Conservation (phyloP, 2,329 filamentous ascomycete genomes). For the Phialophora macrospora region DNA sequence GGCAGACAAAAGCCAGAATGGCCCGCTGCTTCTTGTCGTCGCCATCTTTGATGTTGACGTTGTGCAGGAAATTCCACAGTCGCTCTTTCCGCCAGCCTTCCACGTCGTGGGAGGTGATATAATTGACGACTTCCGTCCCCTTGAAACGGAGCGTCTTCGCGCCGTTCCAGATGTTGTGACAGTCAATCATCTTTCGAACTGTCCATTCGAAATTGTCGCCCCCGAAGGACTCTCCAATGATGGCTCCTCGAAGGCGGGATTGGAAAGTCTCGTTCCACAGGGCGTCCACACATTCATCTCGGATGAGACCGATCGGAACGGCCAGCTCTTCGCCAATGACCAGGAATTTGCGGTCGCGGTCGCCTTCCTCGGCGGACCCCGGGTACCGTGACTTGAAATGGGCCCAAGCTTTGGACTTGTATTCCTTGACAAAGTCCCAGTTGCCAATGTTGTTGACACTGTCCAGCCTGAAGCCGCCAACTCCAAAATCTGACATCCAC, state of each 20-base stretch:
- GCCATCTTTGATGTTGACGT: background rate
- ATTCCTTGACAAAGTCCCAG: constrained; percentile 6
- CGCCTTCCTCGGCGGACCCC: too few species aligned
- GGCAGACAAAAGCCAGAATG: constrained; percentile 5
- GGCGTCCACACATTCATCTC: constrained; percentile 1
- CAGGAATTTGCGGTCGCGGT: constrained; percentile 4
- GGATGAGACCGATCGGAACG: constrained; percentile 6
- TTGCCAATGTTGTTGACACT: constrained; percentile 8
- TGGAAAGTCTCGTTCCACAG: constrained; percentile 14
- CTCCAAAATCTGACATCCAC: background rate
- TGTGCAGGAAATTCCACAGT: constrained; percentile 13
- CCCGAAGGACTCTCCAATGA: background rate
- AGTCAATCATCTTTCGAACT: constrained; percentile 12
- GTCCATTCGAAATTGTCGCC: constrained; percentile 14
- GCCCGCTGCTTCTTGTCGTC: background rate
- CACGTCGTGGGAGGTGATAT: constrained; percentile 14
- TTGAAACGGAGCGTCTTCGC: background rate
- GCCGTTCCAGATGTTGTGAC: background rate
- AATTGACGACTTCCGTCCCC: constrained; percentile 4
- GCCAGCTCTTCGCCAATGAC: constrained; percentile 13
- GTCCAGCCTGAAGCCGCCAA: constrained; percentile 2
- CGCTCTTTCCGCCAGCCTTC: constrained; percentile 6
- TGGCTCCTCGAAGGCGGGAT: constrained; percentile 1
- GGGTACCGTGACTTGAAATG: background rate
- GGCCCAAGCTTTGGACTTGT: constrained; percentile 3